Conservation (phyloP, 192 early-diverging fungal species). For the Geranomyces variabilis region DNA sequence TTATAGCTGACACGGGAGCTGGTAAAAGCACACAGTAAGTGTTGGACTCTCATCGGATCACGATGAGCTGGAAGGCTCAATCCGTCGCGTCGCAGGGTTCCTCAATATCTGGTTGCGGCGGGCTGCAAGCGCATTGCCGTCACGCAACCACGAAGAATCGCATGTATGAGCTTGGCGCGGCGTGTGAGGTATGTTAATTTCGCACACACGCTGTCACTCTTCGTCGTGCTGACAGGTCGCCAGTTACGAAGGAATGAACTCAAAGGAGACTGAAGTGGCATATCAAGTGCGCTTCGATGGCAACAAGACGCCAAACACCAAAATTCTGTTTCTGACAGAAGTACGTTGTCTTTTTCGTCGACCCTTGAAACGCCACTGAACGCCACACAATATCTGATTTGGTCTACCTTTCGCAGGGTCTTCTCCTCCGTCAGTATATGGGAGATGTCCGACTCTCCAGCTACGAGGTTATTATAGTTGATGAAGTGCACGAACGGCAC, state of each 20-base stretch:
- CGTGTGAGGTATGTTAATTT: conserved; percentile 56
- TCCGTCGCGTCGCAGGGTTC: conserved; percentile 49
- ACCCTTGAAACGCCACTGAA: background rate
- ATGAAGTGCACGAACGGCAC: conserved; percentile 84
- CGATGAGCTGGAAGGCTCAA: background rate
- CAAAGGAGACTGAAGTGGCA: conserved; percentile 67
- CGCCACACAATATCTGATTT: no score
- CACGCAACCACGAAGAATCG: conserved; percentile 89
- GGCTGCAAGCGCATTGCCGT: conserved; percentile 61
- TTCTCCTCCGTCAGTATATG: conserved; percentile 73
- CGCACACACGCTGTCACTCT: conserved; percentile 39
- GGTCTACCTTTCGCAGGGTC: conserved; percentile 54
- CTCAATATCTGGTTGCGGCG: conserved; percentile 78
- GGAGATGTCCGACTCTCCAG: conserved; percentile 58
- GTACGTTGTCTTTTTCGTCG: conserved; percentile 33
- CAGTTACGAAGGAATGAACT: conserved; percentile 64
- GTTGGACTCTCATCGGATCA: background rate
- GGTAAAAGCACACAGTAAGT: conserved; percentile 64
- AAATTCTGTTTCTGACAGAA: conserved; percentile 74
- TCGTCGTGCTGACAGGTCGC: conserved; percentile 22
- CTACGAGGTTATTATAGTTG: conserved; percentile 76
- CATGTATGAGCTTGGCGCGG: conserved; percentile 64
- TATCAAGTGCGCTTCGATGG: conserved; percentile 61
- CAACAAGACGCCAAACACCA: conserved; percentile 59
- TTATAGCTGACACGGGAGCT: conserved; percentile 48